Evolutionary conservation across 2,329 filamentous ascomycete genomes (phyloP).

Genomic region (Colletotrichum sp.): DNA sequence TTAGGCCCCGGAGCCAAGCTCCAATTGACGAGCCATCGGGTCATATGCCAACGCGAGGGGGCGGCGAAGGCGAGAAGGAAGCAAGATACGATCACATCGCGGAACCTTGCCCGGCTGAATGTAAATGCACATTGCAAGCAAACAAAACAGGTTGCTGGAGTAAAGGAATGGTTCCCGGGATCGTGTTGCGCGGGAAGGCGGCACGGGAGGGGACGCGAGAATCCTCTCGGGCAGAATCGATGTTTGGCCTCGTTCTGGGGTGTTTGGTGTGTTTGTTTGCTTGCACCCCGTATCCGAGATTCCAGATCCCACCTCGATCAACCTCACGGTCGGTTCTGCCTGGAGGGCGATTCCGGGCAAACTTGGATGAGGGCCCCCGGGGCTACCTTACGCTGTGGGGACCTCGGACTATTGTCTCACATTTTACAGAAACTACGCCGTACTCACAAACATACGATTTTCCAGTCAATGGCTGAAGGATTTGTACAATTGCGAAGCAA

Average conservation of each 20-base stretch:
- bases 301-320: background rate
- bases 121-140: background rate
- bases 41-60: background rate
- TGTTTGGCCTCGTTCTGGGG: background rate
- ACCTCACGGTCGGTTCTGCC: background rate
- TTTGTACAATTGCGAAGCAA: background rate
- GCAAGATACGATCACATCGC: background rate
- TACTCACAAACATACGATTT: background rate
- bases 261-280: background rate
- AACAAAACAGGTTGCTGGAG: background rate
- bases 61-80: background rate
- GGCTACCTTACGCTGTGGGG: background rate
- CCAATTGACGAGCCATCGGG: background rate
- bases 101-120: background rate
- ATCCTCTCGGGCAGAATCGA: constrained; percentile 8
- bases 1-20: background rate
- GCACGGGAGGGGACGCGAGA: background rate
- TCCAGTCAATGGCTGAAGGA: background rate
- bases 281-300: background rate
- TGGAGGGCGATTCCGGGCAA: background rate
- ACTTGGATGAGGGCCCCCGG: background rate
- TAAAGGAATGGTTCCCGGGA: background rate
- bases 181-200: background rate
- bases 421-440: background rate
- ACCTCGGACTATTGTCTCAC: background rate